Evolutionary conservation across 495 filamentous ascomycete species (phyloP), one percentile per base, ranked within the genome.

Genomic region (Hyaloscypha bicolor): DNA sequence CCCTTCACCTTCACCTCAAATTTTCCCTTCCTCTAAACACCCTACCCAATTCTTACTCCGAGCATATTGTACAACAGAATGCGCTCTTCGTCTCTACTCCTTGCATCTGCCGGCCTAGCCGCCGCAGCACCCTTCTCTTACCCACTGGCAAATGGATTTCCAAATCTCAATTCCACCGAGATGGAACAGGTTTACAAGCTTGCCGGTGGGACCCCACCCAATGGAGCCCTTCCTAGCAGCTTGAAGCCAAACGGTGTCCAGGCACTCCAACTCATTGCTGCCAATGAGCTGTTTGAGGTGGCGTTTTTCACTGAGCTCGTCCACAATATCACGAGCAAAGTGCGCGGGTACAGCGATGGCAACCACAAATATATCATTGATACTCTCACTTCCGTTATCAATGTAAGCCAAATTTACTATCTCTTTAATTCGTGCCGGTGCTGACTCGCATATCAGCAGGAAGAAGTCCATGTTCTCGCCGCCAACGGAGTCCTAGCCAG

Each of bases 241-340:
- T 74, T 90, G 62, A 85, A 80, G 71, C 63, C 72, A n/a, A 76
- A 74, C 19, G 85, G 82, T 42, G 72, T 85, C 37, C 79, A 79
- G 51, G 84, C 81, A 56, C 80, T 91, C 66, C 79, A 88, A 68
- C 77, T 90, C 63, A 85, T 91, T 61, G 85, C 86, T 48, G 80
- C 87, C 67, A 88, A 90, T 63, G 88, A 90, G 74, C 70, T 88
- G 29, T 87, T 88, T 69, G 89, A 91, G 69, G 84, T 85, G 3
- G 84, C 85, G 32, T 91, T 83, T 74, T 91, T 91, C 82, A 73
- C 79, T 29, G 78, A 85, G 51, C 78, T 92, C 2, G 70, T 90
- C 31, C 37, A 74, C 35, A 92, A 92, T 75, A 82, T 92, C 76
- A 91, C 88, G 67, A 80, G 77, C 65, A 76, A 81, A 39, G 78